Percentiles rank a stretch among this genome's conserved stretches.
Conservation (phyloP, 2,329 filamentous ascomycete species). For the Calonectria naviculata region DNA sequence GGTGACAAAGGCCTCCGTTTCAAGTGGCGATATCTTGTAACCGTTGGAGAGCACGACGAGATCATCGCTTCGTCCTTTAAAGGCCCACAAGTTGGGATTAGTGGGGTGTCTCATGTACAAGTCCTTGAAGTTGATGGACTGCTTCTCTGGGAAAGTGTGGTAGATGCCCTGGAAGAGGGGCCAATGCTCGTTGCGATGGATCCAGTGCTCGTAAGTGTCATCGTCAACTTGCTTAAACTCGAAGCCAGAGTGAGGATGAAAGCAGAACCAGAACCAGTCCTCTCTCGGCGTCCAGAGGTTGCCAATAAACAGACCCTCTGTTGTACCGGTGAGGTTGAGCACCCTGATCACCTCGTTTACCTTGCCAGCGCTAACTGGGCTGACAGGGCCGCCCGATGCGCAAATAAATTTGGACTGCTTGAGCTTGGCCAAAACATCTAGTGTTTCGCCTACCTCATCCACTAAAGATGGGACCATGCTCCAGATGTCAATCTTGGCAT, state of each 20-base stretch:
- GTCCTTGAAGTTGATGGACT: constrained; percentile 45
- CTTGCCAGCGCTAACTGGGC: constrained; percentile 38
- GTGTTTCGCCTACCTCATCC: constrained; percentile 47
- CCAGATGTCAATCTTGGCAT: constrained; percentile 51
- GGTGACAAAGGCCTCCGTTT: constrained; percentile 41
- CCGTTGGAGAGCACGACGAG: constrained; percentile 45
- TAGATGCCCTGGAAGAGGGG: constrained; percentile 47
- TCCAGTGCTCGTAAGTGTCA: constrained; percentile 46
- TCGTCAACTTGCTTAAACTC: constrained; percentile 46
- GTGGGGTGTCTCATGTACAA: constrained; percentile 41
- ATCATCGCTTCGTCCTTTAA: constrained; percentile 44
- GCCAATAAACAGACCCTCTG: constrained; percentile 48
- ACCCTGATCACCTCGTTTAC: constrained; percentile 47
- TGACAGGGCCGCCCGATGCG: constrained; percentile 49
- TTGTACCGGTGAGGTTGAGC: constrained; percentile 48
- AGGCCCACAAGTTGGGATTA: constrained; percentile 43
- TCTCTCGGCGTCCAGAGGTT: constrained; percentile 40
- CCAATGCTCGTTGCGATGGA: constrained; percentile 44
- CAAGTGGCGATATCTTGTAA: constrained; percentile 45
- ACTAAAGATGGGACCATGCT: constrained; percentile 50
- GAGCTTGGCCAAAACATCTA: constrained; percentile 45
- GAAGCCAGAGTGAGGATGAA: constrained; percentile 48
- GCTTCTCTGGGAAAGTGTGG: constrained; percentile 42
- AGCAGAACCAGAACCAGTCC: constrained; percentile 47
- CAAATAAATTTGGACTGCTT: constrained; percentile 47